A percentile compares a stretch with the other conserved stretches of the same genome.
Evolutionary conservation across 495 filamentous ascomycete species (phyloP).

Genomic region (Neurospora sp.): DNA sequence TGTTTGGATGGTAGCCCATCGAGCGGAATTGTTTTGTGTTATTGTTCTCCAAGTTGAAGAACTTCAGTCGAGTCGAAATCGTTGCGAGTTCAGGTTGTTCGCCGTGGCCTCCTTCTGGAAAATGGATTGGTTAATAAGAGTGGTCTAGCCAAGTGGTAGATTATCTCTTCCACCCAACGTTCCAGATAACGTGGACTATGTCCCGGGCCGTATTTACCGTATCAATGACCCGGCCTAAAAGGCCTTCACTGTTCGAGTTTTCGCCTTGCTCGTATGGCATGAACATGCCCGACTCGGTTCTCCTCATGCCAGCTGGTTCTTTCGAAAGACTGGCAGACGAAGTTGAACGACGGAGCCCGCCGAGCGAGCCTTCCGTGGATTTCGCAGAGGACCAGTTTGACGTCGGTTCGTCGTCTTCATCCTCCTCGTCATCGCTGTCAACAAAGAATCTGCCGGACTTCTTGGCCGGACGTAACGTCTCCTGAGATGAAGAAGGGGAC

Average conservation of each 20-base stretch:
- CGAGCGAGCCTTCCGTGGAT: conserved; percentile 5
- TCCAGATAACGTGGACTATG: conserved; percentile 96
- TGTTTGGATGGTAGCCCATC: conserved; percentile 1
- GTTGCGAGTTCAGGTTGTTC: conserved; percentile 11
- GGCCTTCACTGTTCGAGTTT: conserved; percentile 39
- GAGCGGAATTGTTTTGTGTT: conserved; percentile 3
- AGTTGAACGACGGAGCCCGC: conserved; percentile 24
- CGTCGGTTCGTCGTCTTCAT: conserved; percentile 49
- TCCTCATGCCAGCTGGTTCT: conserved; percentile 48
- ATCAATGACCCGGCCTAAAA: conserved; percentile 79
- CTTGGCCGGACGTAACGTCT: conserved; percentile 63
- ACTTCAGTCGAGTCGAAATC: conserved; percentile 18
- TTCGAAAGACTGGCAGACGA: conserved; percentile 25
- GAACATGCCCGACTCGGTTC: conserved; percentile 75
- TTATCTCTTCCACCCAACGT: conserved; percentile 86
- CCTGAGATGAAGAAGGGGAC: conserved; percentile 62
- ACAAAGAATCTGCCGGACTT: conserved; percentile 62
- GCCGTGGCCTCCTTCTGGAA: conserved; percentile 25
- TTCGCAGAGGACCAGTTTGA: conserved; percentile 9
- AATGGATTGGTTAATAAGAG: conserved; percentile 27
- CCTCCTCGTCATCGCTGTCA: conserved; percentile 31
- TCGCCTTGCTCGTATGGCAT: conserved; percentile 74
- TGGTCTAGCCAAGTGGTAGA: conserved; percentile 11
- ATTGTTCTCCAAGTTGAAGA: conserved; percentile 18
- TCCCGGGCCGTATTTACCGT: conserved; percentile 94